These are phyloP conservation scores for Trichoderma polysporum DNA, from an alignment of 2,329 filamentous ascomycete genomes.

Conservation along the genomic window DNA sequence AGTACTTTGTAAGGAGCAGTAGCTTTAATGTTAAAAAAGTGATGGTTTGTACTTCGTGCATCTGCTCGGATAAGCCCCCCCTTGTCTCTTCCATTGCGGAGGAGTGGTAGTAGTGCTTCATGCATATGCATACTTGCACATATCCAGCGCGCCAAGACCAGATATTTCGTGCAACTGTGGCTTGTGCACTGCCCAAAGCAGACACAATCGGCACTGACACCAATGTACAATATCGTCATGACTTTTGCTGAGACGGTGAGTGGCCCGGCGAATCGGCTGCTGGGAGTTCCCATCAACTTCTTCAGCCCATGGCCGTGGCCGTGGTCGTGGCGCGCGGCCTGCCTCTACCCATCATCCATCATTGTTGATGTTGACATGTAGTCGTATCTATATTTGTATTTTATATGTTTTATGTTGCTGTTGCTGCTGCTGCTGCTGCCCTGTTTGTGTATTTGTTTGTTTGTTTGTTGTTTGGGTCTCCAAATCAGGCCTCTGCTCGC, in stretches of 20 bases:
- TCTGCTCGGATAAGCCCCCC: slow-evolving; percentile 4
- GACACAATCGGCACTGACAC: slow-evolving; percentile 11
- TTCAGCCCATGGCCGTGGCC: neutral
- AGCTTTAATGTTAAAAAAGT: slow-evolving; percentile 3
- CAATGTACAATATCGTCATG: slow-evolving; percentile 22
- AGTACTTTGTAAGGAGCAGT: no score
- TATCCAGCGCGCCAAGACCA: slow-evolving; percentile 8
- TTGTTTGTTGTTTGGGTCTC: neutral
- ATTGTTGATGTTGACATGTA: slow-evolving; percentile 10
- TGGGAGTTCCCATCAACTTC: neutral
- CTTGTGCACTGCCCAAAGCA: slow-evolving; percentile 14
- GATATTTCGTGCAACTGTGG: slow-evolving; percentile 15
- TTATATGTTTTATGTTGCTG: neutral
- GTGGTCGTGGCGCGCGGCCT: neutral
- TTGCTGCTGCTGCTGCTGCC: neutral
- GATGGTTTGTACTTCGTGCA: neutral
- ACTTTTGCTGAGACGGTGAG: slow-evolving; percentile 5
- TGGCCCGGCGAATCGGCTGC: neutral
- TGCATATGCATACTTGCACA: slow-evolving; percentile 6
- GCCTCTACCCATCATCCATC: neutral
- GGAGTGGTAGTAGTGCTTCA: neutral
- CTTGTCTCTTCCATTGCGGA: neutral
- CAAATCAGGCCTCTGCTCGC: neutral
- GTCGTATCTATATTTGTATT: neutral
- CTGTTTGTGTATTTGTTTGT: neutral